Evolutionary conservation across 805 yeast species (phyloP).

Genomic region (Cyberlindnera meyerae): DNA sequence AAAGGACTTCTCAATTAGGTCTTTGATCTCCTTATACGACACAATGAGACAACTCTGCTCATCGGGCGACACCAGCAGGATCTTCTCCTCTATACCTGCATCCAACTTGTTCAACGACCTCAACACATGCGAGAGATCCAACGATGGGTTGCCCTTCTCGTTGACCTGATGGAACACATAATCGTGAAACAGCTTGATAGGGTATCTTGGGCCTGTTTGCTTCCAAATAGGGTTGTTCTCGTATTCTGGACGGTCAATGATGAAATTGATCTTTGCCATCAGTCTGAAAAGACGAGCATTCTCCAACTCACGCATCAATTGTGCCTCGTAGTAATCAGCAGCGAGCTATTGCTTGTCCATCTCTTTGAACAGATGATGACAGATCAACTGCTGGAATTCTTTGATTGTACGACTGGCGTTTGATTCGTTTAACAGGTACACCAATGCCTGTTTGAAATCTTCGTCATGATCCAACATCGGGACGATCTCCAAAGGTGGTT

Average conservation of each 20-base stretch:
- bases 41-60: conserved; percentile 82
- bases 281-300: conserved; percentile 83
- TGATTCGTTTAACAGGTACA: conserved; percentile 29
- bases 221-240: conserved; percentile 54
- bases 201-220: conserved; percentile 71
- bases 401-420: conserved; percentile 20
- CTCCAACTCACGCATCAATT: conserved; percentile 70
- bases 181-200: conserved; percentile 71
- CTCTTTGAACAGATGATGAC: conserved; percentile 40
- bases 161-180: conserved; percentile 82
- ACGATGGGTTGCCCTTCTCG: conserved; percentile 67
- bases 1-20: conserved; percentile 64
- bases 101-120: conserved; percentile 82
- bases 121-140: conserved; percentile 80
- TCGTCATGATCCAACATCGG: conserved; percentile 35
- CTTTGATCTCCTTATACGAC: conserved; percentile 77
- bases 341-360: conserved; percentile 47
- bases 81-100: conserved; percentile 82
- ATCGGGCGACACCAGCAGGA: conserved; percentile 77
- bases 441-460: conserved; percentile 40
- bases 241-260: conserved; percentile 69
- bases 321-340: conserved; percentile 56
- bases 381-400: conserved; percentile 36
- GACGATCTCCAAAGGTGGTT: conserved; percentile 17
- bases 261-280: conserved; percentile 73